Evolutionary conservation across 345 rosid species (phyloP).

Genomic region (Erysimum cheiranthoides): DNA sequence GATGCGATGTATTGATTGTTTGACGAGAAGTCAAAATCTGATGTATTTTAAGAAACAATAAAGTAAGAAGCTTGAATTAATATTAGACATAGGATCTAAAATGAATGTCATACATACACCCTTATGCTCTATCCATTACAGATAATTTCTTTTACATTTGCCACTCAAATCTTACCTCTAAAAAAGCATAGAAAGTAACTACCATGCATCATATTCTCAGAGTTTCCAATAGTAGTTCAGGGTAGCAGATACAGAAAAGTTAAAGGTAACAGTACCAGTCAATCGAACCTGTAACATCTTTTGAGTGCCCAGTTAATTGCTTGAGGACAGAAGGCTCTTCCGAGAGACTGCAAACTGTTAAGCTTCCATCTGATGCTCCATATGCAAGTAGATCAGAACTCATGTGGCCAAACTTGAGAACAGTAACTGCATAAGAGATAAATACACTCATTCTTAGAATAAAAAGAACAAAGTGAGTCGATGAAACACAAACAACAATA

Average conservation of each 20-base stretch:
- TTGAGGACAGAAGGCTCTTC: conserved; percentile 74
- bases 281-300: conserved; percentile 99
- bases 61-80: conserved; percentile 2
- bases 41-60: conserved; percentile 39
- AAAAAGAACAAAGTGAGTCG: background rate
- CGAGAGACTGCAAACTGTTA: conserved; percentile 78
- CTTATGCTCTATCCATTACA: conserved; percentile 3
- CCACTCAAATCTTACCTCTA: conserved; percentile 18
- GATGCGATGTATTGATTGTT: conserved; percentile 97
- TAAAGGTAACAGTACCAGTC: conserved; percentile 66
- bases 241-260: conserved; percentile 46
- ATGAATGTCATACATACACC: conserved; percentile 9
- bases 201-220: conserved; percentile 11
- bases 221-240: conserved; percentile 3
- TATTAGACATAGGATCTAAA: background rate
- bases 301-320: conserved; percentile 75
- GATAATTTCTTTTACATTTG: background rate
- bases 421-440: conserved; percentile 70
- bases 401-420: conserved; percentile 94
- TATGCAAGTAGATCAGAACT: conserved; percentile 95
- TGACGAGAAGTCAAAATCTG: conserved; percentile 99
- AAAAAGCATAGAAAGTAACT: background rate
- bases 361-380: conserved; percentile 94
- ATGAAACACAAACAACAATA: conserved; percentile 23
- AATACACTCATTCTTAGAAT: conserved; percentile 20